These are phyloP conservation scores for Trametes meyenii DNA, from an alignment of 768 basidiomycete genomes.

Conservation along the genomic window DNA sequence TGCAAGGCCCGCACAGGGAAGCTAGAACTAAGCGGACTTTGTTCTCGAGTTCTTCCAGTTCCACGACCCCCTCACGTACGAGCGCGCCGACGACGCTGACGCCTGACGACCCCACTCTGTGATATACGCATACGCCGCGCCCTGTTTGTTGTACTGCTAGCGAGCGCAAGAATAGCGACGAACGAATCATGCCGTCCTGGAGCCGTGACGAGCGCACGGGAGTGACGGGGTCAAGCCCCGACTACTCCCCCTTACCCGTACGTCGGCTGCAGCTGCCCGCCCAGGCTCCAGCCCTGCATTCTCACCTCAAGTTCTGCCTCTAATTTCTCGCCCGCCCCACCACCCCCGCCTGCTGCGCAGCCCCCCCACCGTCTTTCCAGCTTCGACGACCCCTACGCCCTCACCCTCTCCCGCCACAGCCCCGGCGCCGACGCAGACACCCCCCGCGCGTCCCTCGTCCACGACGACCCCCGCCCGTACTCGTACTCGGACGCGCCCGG, in stretches of 20 bases:
- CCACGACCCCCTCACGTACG: no score
- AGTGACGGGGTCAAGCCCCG: no score
- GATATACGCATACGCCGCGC: no score
- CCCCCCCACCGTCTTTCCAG: slow-evolving; percentile 37
- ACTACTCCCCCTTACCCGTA: not conserved
- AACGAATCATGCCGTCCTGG: slow-evolving; percentile 13
- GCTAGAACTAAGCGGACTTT: no score
- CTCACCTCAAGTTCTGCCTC: slow-evolving; percentile 12
- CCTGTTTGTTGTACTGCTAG: not conserved
- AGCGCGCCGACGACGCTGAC: no score
- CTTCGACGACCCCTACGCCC: slow-evolving; percentile 40
- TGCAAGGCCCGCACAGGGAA: no score
- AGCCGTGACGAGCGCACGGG: not conserved
- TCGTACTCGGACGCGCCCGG: slow-evolving; percentile 3
- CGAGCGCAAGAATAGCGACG: slow-evolving; percentile 8
- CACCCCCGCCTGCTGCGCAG: slow-evolving; percentile 34
- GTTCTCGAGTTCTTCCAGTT: no score
- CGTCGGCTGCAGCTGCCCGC: not conserved
- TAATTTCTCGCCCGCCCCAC: not conserved
- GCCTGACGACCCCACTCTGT: no score
- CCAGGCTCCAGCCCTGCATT: not conserved
- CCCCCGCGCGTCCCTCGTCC: slow-evolving; percentile 28
- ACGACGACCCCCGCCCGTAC: slow-evolving; percentile 22
- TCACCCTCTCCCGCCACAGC: slow-evolving; percentile 32
- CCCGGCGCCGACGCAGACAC: slow-evolving; percentile 7